Evolutionary conservation across 306 rosid genomes (phyloP).

Genomic region (Prunus mira): DNA sequence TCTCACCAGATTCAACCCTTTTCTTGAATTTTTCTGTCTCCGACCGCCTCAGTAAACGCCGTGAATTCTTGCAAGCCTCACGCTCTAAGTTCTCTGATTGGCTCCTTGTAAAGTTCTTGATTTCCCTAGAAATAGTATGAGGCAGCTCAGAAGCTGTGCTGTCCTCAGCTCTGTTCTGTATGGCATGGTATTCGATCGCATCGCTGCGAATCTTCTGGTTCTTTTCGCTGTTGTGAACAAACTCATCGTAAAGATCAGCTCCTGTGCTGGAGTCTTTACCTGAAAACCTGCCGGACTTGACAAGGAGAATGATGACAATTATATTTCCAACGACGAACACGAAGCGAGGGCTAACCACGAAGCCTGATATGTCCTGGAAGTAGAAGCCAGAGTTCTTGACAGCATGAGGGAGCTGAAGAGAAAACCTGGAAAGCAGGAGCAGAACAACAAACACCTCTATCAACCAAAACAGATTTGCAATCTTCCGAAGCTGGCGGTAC

Average conservation of each 20-base stretch:
- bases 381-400: constrained; percentile 58
- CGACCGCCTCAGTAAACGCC: constrained; percentile 33
- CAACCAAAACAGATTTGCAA: constrained; percentile 48
- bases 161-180: background rate
- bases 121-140: background rate
- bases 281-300: constrained; percentile 56
- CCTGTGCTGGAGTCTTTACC: constrained; percentile 20
- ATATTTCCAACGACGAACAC: constrained; percentile 72
- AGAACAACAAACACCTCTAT: constrained; percentile 59
- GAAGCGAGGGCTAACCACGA: constrained; percentile 53
- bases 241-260: constrained; percentile 49
- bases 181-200: constrained; percentile 2
- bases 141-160: background rate
- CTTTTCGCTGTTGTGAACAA: constrained; percentile 37
- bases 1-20: constrained; percentile 7
- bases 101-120: constrained; percentile 46
- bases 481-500: constrained; percentile 42
- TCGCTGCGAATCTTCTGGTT: constrained; percentile 15
- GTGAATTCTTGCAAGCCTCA: constrained; percentile 24
- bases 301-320: constrained; percentile 68
- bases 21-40: constrained; percentile 50
- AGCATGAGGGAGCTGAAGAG: constrained; percentile 46
- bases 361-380: constrained; percentile 41
- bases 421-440: constrained; percentile 53
- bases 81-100: constrained; percentile 34